Evolutionary conservation across 2,329 filamentous ascomycete species (phyloP), one percentile per base, ranked within the genome.

Genomic region (Diaporthe sp.): DNA sequence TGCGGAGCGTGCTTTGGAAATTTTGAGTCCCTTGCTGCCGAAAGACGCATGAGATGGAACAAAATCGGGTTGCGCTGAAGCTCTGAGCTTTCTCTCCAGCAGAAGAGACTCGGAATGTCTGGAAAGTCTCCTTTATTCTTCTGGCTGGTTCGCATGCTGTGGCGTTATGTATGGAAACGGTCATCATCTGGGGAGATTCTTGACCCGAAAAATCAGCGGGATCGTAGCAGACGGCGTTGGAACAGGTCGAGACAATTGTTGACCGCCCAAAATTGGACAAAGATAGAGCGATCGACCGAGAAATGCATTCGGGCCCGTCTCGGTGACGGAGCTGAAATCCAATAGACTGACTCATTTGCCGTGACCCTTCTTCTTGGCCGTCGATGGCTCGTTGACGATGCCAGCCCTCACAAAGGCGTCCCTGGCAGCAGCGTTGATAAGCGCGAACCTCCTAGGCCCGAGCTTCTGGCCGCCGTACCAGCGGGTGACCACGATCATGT

Each of bases 391-490:
- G 73, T 86, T 87, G 13, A 90, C 92, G 78, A 94, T 90, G 0
- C 93, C 94, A 0, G 93, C 95, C 80, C 91, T 91, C 13, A 98
- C 90, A 77, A 98, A 88, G 0, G 93, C 94, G 84, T 98, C 95
- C 80, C 96, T 90, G 10, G 95, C 96, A 12, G 92, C 94, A 72
- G 90, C 89, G 82, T 98, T 98, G 81, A 99, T 98, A 72, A 98
- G 87, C 17, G 95, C 91, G 82, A 99, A 99, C 77, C 97, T 88
- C 82, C 96, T 93, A 67, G 96, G 96, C 0, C 97, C 97, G 60
- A 99, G 85, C 79, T 95, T 93, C 74, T 97, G 90, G 1, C 97
- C 97, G 5, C 97, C 97, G 83, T 97, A 99, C 97, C 97, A 99
- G 77, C 97, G 87, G 52, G 94, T 95, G 38, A 99, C 96, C 4